phyloP scores from a whole-genome alignment of 2,329 filamentous ascomycete genomes.

The Fusarium pseudonygamai region DNA sequence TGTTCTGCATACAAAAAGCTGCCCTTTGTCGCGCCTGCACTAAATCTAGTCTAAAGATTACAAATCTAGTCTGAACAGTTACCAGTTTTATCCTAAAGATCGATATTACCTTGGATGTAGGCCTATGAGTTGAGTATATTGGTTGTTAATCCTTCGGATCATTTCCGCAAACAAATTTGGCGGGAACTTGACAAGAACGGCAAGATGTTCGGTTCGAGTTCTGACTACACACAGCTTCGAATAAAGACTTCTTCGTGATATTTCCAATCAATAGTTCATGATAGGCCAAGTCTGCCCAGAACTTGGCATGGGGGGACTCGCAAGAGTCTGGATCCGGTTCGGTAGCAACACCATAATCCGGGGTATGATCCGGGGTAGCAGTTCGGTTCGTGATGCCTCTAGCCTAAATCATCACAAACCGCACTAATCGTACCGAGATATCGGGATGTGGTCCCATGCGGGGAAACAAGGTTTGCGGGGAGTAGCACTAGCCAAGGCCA shows the following conservation, averaged over 20 bases:
- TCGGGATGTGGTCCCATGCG: constrained; percentile 34
- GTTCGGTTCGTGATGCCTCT: constrained; percentile 27
- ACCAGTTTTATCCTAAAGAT: neutral
- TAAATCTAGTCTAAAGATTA: neutral
- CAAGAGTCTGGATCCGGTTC: constrained; percentile 27
- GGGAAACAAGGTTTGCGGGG: constrained; percentile 27
- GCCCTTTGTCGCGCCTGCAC: accelerated
- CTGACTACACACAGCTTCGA: neutral
- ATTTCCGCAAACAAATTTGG: neutral
- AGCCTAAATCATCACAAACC: constrained; percentile 11
- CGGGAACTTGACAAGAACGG: no score
- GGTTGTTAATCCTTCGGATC: no score
- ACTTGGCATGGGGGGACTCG: constrained; percentile 3
- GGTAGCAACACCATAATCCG: constrained; percentile 18
- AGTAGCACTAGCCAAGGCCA: constrained; percentile 11
- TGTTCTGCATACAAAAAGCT: neutral
- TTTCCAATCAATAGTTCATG: neutral
- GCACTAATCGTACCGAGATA: constrained; percentile 4
- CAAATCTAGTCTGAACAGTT: neutral
- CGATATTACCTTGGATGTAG: neutral
- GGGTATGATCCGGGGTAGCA: constrained; percentile 13
- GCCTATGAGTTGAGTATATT: neutral
- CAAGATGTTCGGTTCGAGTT: neutral
- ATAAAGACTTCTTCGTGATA: neutral
- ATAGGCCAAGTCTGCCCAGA: constrained; percentile 2